These are phyloP conservation scores for Artomyces pyxidatus DNA, from an alignment of 768 basidiomycete genomes.

Conservation along the genomic window DNA sequence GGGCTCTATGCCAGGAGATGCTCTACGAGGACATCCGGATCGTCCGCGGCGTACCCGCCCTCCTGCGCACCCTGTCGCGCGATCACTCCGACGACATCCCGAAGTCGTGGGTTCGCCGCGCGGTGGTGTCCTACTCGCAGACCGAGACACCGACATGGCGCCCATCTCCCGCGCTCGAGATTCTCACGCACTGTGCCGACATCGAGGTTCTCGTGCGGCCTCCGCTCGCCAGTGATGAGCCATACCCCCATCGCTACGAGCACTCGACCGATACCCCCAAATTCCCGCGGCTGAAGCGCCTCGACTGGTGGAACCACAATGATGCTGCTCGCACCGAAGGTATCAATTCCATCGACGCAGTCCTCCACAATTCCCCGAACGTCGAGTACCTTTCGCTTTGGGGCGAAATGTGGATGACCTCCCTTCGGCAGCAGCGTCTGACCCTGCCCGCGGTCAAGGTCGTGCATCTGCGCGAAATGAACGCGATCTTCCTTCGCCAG, in stretches of 20 bases:
- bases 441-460: slow-evolving; percentile 2
- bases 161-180: slow-evolving; percentile 2
- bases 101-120: slow-evolving; percentile 8
- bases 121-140: slow-evolving; percentile 8
- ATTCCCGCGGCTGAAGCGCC: slow-evolving; percentile 5
- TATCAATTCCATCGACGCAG: slow-evolving; percentile 9
- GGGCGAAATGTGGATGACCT: slow-evolving; percentile 2
- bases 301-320: slow-evolving; percentile 10
- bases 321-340: slow-evolving; percentile 11
- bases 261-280: background rate
- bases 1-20: slow-evolving; percentile 3
- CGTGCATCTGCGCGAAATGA: slow-evolving; percentile 1
- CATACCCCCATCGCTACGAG: slow-evolving; percentile 1
- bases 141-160: slow-evolving; percentile 4
- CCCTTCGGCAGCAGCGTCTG: background rate
- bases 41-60: slow-evolving; percentile 5
- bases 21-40: slow-evolving; percentile 15
- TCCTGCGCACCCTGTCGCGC: background rate
- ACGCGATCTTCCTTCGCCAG: slow-evolving; percentile 9
- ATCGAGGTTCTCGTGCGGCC: slow-evolving; percentile 15
- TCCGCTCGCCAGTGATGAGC: background rate
- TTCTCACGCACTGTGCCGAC: slow-evolving; percentile 6
- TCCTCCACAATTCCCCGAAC: background rate
- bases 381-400: slow-evolving; percentile 5
- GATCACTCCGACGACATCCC: background rate